These are phyloP conservation scores for Aureobasidium sp. DNA, from an alignment of 2,329 filamentous ascomycete genomes.

Conservation along the genomic window DNA sequence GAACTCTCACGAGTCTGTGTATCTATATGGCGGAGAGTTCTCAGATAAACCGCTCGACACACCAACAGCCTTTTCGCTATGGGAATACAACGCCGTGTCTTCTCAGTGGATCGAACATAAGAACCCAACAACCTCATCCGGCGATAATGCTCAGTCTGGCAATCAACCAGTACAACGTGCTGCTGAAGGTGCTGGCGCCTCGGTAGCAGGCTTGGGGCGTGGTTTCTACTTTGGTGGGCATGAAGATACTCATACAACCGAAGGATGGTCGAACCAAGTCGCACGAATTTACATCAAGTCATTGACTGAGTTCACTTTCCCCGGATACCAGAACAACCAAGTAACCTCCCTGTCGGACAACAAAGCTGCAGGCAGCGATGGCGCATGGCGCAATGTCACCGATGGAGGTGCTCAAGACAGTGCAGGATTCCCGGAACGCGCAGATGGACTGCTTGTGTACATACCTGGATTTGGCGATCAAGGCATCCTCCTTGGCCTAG, in stretches of 20 bases:
- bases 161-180: constrained; percentile 55
- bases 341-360: constrained; percentile 47
- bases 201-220: constrained; percentile 58
- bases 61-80: constrained; percentile 55
- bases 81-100: constrained; percentile 59
- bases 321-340: constrained; percentile 57
- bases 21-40: constrained; percentile 67
- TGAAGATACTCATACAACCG: constrained; percentile 54
- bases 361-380: constrained; percentile 51
- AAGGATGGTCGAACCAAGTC: constrained; percentile 60
- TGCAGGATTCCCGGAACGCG: constrained; percentile 62
- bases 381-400: constrained; percentile 66
- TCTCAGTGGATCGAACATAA: constrained; percentile 55
- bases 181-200: constrained; percentile 65
- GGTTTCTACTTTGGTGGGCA: constrained; percentile 77
- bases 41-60: constrained; percentile 52
- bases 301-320: constrained; percentile 67
- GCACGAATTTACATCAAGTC: constrained; percentile 63
- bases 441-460: constrained; percentile 65
- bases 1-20: constrained; percentile 62
- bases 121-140: constrained; percentile 53
- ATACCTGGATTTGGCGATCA: constrained; percentile 68
- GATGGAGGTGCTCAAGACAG: constrained; percentile 58
- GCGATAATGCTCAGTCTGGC: constrained; percentile 52
- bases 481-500: constrained; percentile 69